Base-by-base conservation (phyloP, 331 rosid species). In the Pyrus hybrid region DNA sequence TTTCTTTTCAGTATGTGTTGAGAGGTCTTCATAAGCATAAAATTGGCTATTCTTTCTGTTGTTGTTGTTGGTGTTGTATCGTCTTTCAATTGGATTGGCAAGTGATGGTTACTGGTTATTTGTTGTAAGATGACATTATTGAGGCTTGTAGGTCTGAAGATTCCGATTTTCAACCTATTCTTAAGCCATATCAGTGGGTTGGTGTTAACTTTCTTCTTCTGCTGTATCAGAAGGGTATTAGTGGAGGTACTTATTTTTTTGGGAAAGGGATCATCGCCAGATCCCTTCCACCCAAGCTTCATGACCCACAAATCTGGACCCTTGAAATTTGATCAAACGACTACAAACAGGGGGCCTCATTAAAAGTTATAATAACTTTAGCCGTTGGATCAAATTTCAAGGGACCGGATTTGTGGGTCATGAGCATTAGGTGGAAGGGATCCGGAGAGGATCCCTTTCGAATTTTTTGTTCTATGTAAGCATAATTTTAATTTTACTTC, bases 181-280 rank as follows among this genome's bases (percentile, higher is more conserved):
- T 94, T 30, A 94, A 94, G 88, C 93, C 91, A 25, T 94, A 94
- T 72, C 97, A 94, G 77, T 81, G 91, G 78, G 99, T 94, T 81
- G 99, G 99, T 64, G 99, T 94, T 71, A 94, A 94, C 78, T 91
- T 94, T 85, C 88, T 94, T 86, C 95, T 94, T 64, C 85, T 94
- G 72, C 74, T 94, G 84, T 85, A 91, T 87, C 86, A 86, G 58
- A 94, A 91, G 91, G 81, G 92, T 21, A 87, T 94, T 68, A 95
- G 91, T 64, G 99, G 99, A 91, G 99, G 99, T 94, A 90, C 61
- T n/a, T n/a, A 20, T 29, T 8, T 33, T 5, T 71, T 71, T n/a
- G n/a, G n/a, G n/a, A n/a, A n/a, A n/a, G n/a, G n/a, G n/a, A n/a
- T n/a, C n/a, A n/a, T n/a, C n/a, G n/a, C n/a, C n/a, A n/a, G n/a